A percentile compares a stretch with the other conserved stretches of the same genome.
Conservation (phyloP, 2,329 filamentous ascomycete genomes). For the Chrysoporthe austroafricana region DNA sequence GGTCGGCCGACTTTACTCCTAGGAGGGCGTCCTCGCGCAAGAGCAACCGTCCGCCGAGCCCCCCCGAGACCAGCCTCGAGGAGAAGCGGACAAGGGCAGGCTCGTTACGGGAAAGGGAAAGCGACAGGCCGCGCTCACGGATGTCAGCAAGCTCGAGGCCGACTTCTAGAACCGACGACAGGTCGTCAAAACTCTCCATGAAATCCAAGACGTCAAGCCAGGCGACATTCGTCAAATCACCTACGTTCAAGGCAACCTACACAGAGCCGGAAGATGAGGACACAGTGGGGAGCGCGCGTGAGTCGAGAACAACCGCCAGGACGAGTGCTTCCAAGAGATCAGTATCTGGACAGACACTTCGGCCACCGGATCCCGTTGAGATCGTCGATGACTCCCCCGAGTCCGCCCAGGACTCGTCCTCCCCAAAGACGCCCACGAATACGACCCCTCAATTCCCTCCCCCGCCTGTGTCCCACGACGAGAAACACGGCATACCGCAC, state of each 20-base stretch:
- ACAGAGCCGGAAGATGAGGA: conserved; percentile 31
- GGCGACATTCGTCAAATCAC: conserved; percentile 54
- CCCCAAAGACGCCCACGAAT: conserved; percentile 64
- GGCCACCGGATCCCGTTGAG: conserved; percentile 44
- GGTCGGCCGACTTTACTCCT: conserved; percentile 47
- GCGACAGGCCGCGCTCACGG: conserved; percentile 42
- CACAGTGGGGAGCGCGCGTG: conserved; percentile 23
- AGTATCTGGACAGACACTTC: conserved; percentile 37
- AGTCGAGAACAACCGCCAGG: conserved; percentile 13
- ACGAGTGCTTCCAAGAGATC: conserved; percentile 38
- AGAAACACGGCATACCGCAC: conserved; percentile 43
- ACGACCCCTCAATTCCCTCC: conserved; percentile 53
- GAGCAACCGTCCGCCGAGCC: conserved; percentile 61
- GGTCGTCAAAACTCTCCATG: conserved; percentile 55
- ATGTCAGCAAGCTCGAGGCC: conserved; percentile 41
- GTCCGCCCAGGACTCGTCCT: conserved; percentile 54
- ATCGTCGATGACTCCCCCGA: conserved; percentile 55
- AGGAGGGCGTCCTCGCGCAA: conserved; percentile 44
- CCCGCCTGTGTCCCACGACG: conserved; percentile 45
- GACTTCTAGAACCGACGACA: conserved; percentile 50
- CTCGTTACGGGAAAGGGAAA: conserved; percentile 37
- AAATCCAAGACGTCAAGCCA: conserved; percentile 63
- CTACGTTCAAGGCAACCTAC: conserved; percentile 32
- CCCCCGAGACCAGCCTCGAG: conserved; percentile 64
- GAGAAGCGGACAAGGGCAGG: conserved; percentile 44